Base-by-base conservation (phyloP, 2,329 filamentous ascomycete genomes). In the Botryotinia calthae region DNA sequence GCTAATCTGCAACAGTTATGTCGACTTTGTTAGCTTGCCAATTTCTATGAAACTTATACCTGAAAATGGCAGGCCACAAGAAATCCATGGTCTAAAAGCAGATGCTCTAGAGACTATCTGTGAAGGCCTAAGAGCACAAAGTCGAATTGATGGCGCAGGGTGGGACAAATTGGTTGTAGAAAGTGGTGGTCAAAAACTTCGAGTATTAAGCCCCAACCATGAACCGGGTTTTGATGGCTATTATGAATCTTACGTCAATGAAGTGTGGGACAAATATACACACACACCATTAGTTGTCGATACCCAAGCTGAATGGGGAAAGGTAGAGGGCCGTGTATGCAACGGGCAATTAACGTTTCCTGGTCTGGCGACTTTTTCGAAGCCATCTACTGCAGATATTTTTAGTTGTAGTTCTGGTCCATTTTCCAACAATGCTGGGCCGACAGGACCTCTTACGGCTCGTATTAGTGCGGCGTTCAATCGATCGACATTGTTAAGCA, bases 1-100 rank as follows among this genome's bases (percentile, higher is more conserved):
- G 54, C 63, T 72, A 58, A 68, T 40, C 2, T 44, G 25, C 22
- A 37, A 56, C 77, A 89, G 86, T 75, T 91, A 91, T 80, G 93
- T 95, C 70, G 92, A 95, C 83, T 95, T 95, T 81, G 87, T 94
- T 74, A 84, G 84, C 77, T 80, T 91, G 76, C 90, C 91, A n/a
- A 86, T 91, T 69, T 86, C 87, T 1, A 81, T 90, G 74, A 83
- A 84, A 7, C 82, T 90, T 18, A 82, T 82, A 59, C 84, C 82
- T 8, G 79, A 76, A 1, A 79, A 81, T 22, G 85, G 85, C n/a
- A 78, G 74, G 0, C 82, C 83, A 4, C 85, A 88, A 76, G 82
- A 84, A 61, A 83, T 91, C n/a, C 81, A 84, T 1, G 91, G 91
- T 12, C 87, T 92, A 84, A 5, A 74, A 46, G 40, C 72, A 51